Percentiles rank a stretch among this genome's conserved stretches.
These are phyloP conservation scores for Panicum miliaceum DNA, from an alignment of 176 grass and related monocot genomes.

Conservation along the genomic window DNA sequence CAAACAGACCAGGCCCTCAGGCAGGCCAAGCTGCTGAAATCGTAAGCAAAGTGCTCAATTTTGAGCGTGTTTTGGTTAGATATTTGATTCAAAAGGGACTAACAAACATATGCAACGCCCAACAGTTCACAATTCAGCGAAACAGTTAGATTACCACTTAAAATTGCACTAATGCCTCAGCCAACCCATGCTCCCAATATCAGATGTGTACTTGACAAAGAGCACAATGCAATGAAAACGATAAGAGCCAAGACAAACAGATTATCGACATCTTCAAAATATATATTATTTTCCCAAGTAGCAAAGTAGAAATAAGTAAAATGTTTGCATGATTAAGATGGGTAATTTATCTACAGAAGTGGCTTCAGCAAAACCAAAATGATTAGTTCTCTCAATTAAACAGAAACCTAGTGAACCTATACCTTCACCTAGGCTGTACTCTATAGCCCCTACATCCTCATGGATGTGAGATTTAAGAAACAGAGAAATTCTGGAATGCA, in stretches of 20 bases:
- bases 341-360: conserved; percentile 37
- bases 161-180: neutral
- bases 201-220: neutral
- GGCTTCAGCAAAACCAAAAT: conserved; percentile 6
- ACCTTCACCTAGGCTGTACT: neutral
- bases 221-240: neutral
- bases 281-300: neutral
- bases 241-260: neutral
- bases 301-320: conserved; percentile 9
- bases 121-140: neutral
- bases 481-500: conserved; percentile 80
- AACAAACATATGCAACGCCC: neutral
- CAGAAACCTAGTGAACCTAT: neutral
- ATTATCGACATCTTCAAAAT: neutral
- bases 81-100: neutral
- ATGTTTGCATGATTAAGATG: conserved; percentile 8
- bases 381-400: conserved; percentile 20
- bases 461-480: conserved; percentile 50
- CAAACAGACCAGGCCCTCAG: neutral
- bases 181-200: neutral
- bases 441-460: neutral
- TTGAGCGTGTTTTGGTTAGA: neutral
- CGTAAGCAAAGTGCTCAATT: neutral
- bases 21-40: neutral
- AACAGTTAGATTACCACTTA: neutral